These are phyloP conservation scores for Nannizzia gypsea DNA, from an alignment of 2,329 filamentous ascomycete species.

Conservation along the genomic window DNA sequence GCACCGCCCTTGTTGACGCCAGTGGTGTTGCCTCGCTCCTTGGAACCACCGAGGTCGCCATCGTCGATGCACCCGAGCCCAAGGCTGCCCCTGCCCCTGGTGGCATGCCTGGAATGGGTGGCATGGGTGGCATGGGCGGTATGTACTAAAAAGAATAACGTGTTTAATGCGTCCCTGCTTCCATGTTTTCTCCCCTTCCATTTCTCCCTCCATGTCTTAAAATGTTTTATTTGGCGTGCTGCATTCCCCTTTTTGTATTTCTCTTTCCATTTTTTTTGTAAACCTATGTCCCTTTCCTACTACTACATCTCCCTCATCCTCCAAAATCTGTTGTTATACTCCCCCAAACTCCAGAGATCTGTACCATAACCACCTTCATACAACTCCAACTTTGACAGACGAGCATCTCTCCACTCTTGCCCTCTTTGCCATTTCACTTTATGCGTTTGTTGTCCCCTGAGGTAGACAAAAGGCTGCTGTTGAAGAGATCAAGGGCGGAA, in stretches of 20 bases:
- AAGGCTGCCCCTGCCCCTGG: constrained; percentile 52
- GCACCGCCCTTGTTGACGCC: constrained; percentile 87
- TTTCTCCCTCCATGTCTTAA: constrained; percentile 11
- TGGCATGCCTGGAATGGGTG: constrained; percentile 51
- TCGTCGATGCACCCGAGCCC: constrained; percentile 90
- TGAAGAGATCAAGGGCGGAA: neutral
- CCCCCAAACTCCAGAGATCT: neutral
- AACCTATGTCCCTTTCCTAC: neutral
- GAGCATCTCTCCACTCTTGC: constrained; percentile 9
- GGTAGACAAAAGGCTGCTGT: neutral
- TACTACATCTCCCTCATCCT: neutral
- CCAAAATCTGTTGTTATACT: constrained; percentile 7
- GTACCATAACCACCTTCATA: neutral
- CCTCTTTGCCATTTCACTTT: constrained; percentile 1
- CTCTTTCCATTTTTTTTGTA: neutral
- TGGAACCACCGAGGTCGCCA: constrained; percentile 94
- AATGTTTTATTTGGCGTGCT: constrained; percentile 5
- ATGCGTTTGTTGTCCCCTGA: neutral
- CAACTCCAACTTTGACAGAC: constrained; percentile 2
- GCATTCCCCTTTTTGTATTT: neutral
- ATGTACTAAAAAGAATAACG: constrained; percentile 46
- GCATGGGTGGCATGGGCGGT: constrained; percentile 51
- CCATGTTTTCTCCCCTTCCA: constrained; percentile 6
- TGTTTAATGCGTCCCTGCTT: constrained; percentile 6
- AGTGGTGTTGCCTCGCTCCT: constrained; percentile 93